Evolutionary conservation across 108 stramenopile species (phyloP), one percentile per base, ranked within the genome.

Genomic region (Discostella pseudostelligera): DNA sequence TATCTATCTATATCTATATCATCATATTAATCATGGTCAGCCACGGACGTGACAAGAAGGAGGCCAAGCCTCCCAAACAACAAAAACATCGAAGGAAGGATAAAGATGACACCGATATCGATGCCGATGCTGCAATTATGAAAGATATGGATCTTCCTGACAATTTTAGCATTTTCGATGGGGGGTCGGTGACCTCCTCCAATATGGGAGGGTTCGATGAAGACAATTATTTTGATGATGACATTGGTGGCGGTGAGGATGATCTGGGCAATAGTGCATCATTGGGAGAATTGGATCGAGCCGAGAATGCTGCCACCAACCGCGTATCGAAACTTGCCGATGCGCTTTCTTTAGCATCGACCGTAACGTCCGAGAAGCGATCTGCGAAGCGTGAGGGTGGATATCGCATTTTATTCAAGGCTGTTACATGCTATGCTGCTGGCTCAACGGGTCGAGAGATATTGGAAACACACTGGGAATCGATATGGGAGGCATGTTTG

Each of bases 361-460:
- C 76, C 0, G 2, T 51, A 14, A 4, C 50, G 24, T 51, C 24
- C 0, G 87, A 88, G 69, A 92, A 86, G 36, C 80, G 87, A 69
- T 59, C 84, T 2, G 67, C 83, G 10, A 78, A 76, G 37, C 81
- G 87, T 26, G 89, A 93, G 74, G 59, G 69, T n/a, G 44, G 25
- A 0, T 69, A 85, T 16, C 72, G 76, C 17, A 21, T 51, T 21
- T 59, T 86, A 19, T 94, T 94, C 76, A 74, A 74, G 60, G 73
- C 81, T 12, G 48, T 94, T 1, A 83, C 87, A 9, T 85, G 86
- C 48, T 90, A 75, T 56, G 85, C 86, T 11, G 72, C 78, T n/a
- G 80, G 78, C 13, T 26, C 50, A 2, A 59, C 17, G 21, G 76
- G 74, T 0, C 56, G 20, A 32, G 80, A 84, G 57, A 46, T 70